Evolutionary conservation across 2,329 filamentous ascomycete species (phyloP).

Genomic region (Nigrospora oryzae): DNA sequence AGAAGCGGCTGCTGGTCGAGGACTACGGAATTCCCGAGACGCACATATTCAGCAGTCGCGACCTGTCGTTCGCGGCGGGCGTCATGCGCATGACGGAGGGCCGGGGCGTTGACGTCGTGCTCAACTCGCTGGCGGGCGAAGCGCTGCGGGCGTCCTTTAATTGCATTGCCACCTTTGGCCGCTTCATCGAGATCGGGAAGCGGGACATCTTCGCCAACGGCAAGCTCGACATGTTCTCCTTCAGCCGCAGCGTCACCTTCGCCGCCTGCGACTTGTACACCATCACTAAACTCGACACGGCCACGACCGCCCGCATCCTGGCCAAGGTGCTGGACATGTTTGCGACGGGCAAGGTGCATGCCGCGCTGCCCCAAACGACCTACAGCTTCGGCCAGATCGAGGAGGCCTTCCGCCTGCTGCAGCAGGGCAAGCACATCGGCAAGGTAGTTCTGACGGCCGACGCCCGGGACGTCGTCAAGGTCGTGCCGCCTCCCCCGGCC

Average conservation of each 20-base stretch:
- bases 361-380: conserved; percentile 1
- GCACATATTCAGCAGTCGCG: conserved; percentile 6
- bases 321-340: conserved; percentile 3
- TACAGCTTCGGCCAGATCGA: conserved; percentile 8
- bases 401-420: conserved; percentile 26
- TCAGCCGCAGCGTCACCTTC: conserved; percentile 4
- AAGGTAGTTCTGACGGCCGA: conserved; percentile 24
- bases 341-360: conserved; percentile 1
- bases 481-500: not conserved
- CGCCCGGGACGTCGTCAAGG: conserved; percentile 2
- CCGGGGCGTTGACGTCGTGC: conserved; percentile 1
- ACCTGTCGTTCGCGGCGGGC: conserved; percentile 4
- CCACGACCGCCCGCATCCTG: conserved; percentile 4
- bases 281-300: conserved; percentile 2
- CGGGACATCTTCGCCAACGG: conserved; percentile 5
- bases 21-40: conserved; percentile 4
- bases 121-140: conserved; percentile 5
- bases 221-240: conserved; percentile 5
- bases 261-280: conserved; percentile 4
- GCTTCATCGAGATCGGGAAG: conserved; percentile 6
- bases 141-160: conserved; percentile 3
- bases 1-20: conserved; percentile 2
- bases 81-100: conserved; percentile 4
- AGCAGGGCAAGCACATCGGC: conserved; percentile 27
- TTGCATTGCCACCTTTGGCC: conserved; percentile 5